Percentiles rank a stretch among this genome's conserved stretches.
phyloP scores from a whole-genome alignment of 169 alveolate genomes.

The Toxoplasma gondii region DNA sequence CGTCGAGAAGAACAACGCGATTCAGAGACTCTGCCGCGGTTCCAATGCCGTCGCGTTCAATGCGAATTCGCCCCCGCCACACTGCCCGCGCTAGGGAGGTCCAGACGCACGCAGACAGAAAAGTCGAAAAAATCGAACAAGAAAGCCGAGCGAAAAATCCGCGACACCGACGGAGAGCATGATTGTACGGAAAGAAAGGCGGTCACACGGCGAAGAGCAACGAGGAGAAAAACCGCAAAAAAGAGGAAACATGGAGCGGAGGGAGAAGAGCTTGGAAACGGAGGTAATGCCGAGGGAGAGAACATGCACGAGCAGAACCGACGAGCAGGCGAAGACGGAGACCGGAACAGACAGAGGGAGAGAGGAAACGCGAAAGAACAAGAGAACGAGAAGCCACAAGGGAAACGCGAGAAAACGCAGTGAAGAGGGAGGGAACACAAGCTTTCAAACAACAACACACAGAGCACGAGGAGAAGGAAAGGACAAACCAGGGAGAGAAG shows the following conservation, averaged over 20 bases:
- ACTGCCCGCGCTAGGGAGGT: conserved; percentile 67
- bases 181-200: background rate
- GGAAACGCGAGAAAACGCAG: background rate
- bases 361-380: background rate
- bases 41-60: conserved; percentile 74
- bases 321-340: too few species aligned
- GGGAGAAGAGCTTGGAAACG: background rate
- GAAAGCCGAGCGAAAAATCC: background rate
- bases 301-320: too few species aligned
- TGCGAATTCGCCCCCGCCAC: conserved; percentile 77
- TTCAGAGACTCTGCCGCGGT: conserved; percentile 72
- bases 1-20: conserved; percentile 72
- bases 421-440: too few species aligned
- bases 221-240: too few species aligned
- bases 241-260: background rate
- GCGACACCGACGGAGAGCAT: background rate
- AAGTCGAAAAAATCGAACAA: background rate
- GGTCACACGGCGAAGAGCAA: too few species aligned
- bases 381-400: background rate
- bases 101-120: background rate
- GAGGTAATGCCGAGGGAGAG: too few species aligned
- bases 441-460: too few species aligned
- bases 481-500: too few species aligned
- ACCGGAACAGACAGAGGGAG: too few species aligned
- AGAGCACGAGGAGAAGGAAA: too few species aligned